Evolutionary conservation across 1,284 basidiomycete species (phyloP).

Genomic region (Apiotrichum sp.): DNA sequence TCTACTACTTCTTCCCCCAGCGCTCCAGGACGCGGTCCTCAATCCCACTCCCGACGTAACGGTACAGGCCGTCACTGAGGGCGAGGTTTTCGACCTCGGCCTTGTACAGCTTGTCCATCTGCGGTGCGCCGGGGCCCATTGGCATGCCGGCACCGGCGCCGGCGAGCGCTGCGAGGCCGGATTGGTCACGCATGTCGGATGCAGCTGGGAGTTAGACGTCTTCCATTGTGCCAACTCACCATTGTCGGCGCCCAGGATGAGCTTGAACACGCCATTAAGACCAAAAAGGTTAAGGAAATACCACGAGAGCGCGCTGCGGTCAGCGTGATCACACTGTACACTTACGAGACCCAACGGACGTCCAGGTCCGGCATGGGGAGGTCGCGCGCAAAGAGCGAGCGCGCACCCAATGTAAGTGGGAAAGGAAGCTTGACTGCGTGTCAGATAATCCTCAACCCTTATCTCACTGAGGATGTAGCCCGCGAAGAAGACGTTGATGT

Average conservation of each 20-base stretch:
- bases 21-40: conserved; percentile 69
- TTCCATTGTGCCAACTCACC: conserved; percentile 52
- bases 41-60: conserved; percentile 71
- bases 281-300: conserved; percentile 99
- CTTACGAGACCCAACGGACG: conserved; percentile 87
- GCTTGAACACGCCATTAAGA: conserved; percentile 86
- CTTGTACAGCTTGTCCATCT: conserved; percentile 84
- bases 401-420: conserved; percentile 93
- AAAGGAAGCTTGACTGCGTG: conserved; percentile 86
- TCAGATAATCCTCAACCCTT: neutral
- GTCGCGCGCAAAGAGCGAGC: conserved; percentile 96
- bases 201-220: conserved; percentile 54
- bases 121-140: conserved; percentile 59
- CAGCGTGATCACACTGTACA: neutral
- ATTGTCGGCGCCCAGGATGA: conserved; percentile 87
- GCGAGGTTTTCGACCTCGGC: conserved; percentile 90
- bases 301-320: conserved; percentile 74
- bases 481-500: conserved; percentile 99
- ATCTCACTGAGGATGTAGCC: conserved; percentile 94
- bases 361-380: conserved; percentile 96
- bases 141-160: conserved; percentile 51
- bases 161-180: conserved; percentile 61
- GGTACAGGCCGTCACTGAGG: conserved; percentile 76
- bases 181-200: conserved; percentile 67
- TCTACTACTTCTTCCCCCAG: conserved; percentile 55